Evolutionary conservation across 768 basidiomycete genomes (phyloP).

Genomic region (Amylocystis lapponica): DNA sequence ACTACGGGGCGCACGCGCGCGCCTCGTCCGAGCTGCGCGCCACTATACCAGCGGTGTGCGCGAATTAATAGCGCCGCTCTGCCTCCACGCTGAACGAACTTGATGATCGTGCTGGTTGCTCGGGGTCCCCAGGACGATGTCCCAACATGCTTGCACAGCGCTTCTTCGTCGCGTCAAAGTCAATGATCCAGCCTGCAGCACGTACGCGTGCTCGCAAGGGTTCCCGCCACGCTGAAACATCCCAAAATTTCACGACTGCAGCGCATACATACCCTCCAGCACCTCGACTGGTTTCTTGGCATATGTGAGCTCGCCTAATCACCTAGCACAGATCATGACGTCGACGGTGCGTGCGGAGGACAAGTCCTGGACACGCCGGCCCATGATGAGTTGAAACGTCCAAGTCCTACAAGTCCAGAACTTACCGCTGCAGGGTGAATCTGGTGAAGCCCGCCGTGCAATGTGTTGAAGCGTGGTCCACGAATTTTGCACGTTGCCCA

Average conservation of each 20-base stretch:
- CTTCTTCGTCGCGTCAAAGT: constrained; percentile 53
- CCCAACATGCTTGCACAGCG: constrained; percentile 50
- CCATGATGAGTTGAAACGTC: constrained; percentile 55
- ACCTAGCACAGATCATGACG: constrained; percentile 59
- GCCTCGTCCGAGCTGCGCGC: too few species aligned
- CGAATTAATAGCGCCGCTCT: too few species aligned
- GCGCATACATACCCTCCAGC: constrained; percentile 51
- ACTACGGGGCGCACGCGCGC: too few species aligned
- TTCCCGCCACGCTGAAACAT: constrained; percentile 37
- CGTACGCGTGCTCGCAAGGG: constrained; percentile 60
- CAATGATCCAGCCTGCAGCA: too few species aligned
- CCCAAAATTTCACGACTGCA: constrained; percentile 68
- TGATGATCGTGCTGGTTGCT: constrained; percentile 54
- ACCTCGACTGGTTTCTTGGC: constrained; percentile 42
- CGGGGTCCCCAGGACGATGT: constrained; percentile 60
- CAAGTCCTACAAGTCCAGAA: too few species aligned
- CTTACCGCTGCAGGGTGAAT: too few species aligned
- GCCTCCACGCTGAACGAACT: too few species aligned
- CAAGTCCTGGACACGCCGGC: too few species aligned
- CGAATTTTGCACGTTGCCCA: too few species aligned
- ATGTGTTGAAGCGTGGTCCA: too few species aligned
- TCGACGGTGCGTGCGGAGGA: constrained; percentile 40
- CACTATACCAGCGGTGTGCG: too few species aligned
- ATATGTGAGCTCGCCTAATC: constrained; percentile 56
- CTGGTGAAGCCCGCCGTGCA: constrained; percentile 65